Conservation (phyloP, 108 stramenopile species). For the Aurantiochytrium sp. region DNA sequence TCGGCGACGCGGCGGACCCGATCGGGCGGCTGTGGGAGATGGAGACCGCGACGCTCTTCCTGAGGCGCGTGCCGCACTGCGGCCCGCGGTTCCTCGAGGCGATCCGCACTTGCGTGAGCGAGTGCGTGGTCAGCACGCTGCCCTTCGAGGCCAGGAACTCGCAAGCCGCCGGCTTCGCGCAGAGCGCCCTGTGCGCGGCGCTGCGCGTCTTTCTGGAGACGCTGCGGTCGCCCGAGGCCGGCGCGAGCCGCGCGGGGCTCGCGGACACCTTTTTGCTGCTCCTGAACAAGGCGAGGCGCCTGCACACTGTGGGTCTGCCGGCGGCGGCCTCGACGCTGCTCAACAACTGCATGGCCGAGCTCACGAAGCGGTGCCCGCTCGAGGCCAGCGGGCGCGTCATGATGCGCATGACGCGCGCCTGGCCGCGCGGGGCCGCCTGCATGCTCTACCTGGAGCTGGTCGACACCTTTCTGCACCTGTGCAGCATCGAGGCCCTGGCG, state of each 20-base stretch:
- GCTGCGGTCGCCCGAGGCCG: not conserved
- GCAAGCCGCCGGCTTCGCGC: not conserved
- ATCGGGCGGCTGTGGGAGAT: not conserved
- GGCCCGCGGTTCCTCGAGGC: not conserved
- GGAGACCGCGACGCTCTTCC: not conserved
- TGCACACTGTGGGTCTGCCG: not conserved
- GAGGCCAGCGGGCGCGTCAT: not conserved
- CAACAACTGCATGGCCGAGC: not conserved
- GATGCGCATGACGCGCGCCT: not conserved
- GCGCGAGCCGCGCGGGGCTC: not conserved
- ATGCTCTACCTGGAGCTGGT: slow-evolving; percentile 13
- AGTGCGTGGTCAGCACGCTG: not conserved
- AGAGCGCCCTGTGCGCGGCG: not conserved
- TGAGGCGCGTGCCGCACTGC: not conserved
- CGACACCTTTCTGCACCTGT: not conserved
- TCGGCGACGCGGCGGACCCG: not conserved
- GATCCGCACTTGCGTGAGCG: not conserved
- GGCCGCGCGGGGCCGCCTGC: not conserved
- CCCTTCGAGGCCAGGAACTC: not conserved
- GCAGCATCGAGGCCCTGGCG: not conserved
- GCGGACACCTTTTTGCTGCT: not conserved
- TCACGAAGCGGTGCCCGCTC: not conserved
- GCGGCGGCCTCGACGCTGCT: not conserved
- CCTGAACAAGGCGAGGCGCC: not conserved
- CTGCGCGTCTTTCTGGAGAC: not conserved